phyloP scores from a whole-genome alignment of 2,329 filamentous ascomycete species.

The Blastomyces emzantsi region DNA sequence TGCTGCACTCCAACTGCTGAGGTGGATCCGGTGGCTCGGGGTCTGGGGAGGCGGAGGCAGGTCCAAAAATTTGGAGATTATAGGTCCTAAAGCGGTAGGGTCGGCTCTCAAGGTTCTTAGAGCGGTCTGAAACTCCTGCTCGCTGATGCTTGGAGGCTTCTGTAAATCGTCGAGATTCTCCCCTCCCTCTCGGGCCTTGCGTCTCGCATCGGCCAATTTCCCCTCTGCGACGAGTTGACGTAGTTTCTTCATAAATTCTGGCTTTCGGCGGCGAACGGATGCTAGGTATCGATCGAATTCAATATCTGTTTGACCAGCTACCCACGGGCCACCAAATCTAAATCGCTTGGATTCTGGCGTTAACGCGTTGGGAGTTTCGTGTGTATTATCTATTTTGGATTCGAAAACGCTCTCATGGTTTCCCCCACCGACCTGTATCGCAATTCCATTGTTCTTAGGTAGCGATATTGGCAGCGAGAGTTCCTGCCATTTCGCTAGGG shows the following conservation, averaged over 20 bases:
- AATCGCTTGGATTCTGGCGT: slow-evolving; percentile 38
- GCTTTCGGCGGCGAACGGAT: slow-evolving; percentile 35
- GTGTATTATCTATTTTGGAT: slow-evolving; percentile 15
- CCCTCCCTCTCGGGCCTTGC: slow-evolving; percentile 35
- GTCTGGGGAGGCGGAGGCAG: slow-evolving; percentile 40
- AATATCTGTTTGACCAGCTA: slow-evolving; percentile 46
- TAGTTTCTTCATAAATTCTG: slow-evolving; percentile 31
- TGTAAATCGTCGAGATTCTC: slow-evolving; percentile 24
- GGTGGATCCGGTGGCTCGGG: slow-evolving; percentile 28
- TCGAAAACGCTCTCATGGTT: slow-evolving; percentile 26
- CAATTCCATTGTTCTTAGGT: slow-evolving; percentile 19
- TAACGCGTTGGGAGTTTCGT: slow-evolving; percentile 17
- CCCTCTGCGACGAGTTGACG: slow-evolving; percentile 28
- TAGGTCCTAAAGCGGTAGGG: slow-evolving; percentile 41
- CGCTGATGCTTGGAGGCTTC: slow-evolving; percentile 26
- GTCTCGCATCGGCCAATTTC: slow-evolving; percentile 28
- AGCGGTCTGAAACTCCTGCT: slow-evolving; percentile 40
- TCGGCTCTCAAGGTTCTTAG: slow-evolving; percentile 38
- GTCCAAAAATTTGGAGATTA: slow-evolving; percentile 49
- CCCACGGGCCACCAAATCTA: slow-evolving; percentile 51
- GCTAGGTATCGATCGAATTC: slow-evolving; percentile 48
- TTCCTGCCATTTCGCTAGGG: slow-evolving; percentile 78
- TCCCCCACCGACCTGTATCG: slow-evolving; percentile 9
- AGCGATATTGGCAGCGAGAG: slow-evolving; percentile 62
- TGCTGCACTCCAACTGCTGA: slow-evolving; percentile 29